Evolutionary conservation across 1,284 basidiomycete species (phyloP).

Genomic region (Ustilago lituana): DNA sequence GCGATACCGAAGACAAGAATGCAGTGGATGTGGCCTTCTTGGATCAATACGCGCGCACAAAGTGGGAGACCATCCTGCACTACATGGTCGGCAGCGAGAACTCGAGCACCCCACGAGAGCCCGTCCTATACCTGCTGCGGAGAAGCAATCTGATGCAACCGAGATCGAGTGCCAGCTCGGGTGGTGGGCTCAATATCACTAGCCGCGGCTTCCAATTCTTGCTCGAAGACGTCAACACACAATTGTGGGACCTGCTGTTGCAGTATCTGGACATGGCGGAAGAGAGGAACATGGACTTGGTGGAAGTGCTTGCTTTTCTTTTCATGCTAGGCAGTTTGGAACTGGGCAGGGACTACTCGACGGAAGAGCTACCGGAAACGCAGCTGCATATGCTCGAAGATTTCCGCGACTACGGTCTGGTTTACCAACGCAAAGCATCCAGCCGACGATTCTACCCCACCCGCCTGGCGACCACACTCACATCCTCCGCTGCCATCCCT

Average conservation of each 20-base stretch:
- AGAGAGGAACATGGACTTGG: constrained; percentile 76
- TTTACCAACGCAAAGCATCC: constrained; percentile 75
- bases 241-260: constrained; percentile 94
- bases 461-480: constrained; percentile 92
- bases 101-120: constrained; percentile 77
- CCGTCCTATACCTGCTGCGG: constrained; percentile 83
- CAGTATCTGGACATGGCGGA: constrained; percentile 74
- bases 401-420: constrained; percentile 90
- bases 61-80: constrained; percentile 98
- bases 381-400: constrained; percentile 90
- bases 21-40: constrained; percentile 75
- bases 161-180: constrained; percentile 13
- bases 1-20: constrained; percentile 67
- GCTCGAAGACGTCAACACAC: constrained; percentile 92
- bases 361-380: constrained; percentile 79
- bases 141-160: constrained; percentile 83
- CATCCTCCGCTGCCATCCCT: constrained; percentile 72
- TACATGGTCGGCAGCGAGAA: constrained; percentile 96
- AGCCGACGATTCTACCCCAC: constrained; percentile 81
- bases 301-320: constrained; percentile 90
- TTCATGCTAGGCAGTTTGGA: constrained; percentile 71
- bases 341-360: constrained; percentile 74
- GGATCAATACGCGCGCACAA: constrained; percentile 85
- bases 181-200: constrained; percentile 75
- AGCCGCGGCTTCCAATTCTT: constrained; percentile 97